Base-by-base conservation (phyloP, 2,329 filamentous ascomycete species). In the Aspergillus sojae region DNA sequence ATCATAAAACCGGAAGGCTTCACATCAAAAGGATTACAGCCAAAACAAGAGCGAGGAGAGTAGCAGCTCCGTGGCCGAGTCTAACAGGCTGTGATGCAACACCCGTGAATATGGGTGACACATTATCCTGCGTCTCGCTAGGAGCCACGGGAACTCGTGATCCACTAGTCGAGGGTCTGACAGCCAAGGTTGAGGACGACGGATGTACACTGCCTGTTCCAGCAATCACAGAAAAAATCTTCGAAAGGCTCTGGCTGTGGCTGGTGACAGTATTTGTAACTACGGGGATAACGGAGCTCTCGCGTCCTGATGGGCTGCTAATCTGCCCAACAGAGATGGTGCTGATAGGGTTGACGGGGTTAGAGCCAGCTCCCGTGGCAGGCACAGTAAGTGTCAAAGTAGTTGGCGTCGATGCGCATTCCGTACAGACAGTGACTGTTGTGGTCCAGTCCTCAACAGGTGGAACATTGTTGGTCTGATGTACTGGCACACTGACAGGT, bases 101-200 rank as follows among this genome's bases (percentile, higher is more conserved):
- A 19, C 70, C 70, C 2, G 68, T 71, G 50, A 65, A 71, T 3
- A 68, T 41, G 10, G 70, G 69, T n/a, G 65, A 53, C 36, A 55
- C 61, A 23, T 58, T 62, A 12, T 50, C 65, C 10, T 65, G 62
- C 32, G 67, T 71, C 23, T 59, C 56, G 61, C 64, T 70, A 48
- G 70, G 68, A 12, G 53, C 55, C 12, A 61, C 50, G 3, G 63
- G 56, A 21, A 62, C 64, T 12, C 54, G 58, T 12, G 59, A 54
- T 28, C 39, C 57, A 43, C 60, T 65, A 34, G 41, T 58, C 34
- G 64, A 65, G 14, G 70, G 66, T 36, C 62, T 59, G 26, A 66
- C 56, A 48, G 58, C 32, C 41, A 70, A 60, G 1, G 69, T 69
- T 28, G 66, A 67, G 16, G 67, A 67, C 16, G 67, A 67, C 16